phyloP scores from a whole-genome alignment of 345 rosid species.

The Lumnitzera racemosa region DNA sequence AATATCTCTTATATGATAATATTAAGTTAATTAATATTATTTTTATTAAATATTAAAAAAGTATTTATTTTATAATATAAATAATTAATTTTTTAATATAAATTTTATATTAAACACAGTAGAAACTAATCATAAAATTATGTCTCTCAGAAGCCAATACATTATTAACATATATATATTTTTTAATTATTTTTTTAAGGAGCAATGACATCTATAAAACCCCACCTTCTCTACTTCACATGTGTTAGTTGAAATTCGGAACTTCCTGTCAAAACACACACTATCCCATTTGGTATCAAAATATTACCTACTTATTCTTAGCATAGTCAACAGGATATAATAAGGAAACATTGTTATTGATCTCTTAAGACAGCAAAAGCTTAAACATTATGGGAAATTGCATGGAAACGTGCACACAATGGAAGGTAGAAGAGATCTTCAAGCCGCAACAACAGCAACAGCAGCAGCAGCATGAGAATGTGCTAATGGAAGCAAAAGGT shows the following conservation, averaged over 20 bases:
- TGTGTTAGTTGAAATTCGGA: background rate
- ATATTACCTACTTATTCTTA: background rate
- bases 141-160: too few relatives aligned
- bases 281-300: background rate
- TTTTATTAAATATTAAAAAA: too few relatives aligned
- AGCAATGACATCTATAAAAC: too few relatives aligned
- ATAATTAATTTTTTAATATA: too few relatives aligned
- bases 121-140: too few relatives aligned
- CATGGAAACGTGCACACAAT: conserved; percentile 11
- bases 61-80: too few relatives aligned
- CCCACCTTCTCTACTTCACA: background rate
- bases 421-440: conserved; percentile 8
- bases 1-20: too few relatives aligned
- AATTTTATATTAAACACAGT: too few relatives aligned
- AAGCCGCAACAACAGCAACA: background rate
- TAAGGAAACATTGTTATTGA: background rate
- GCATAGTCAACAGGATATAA: background rate
- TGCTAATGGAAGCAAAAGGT: background rate
- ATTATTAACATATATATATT: too few relatives aligned
- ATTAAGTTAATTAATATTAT: too few relatives aligned
- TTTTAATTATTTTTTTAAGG: too few relatives aligned
- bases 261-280: background rate
- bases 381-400: conserved; percentile 38
- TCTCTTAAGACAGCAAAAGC: background rate
- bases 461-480: background rate